phyloP scores from a whole-genome alignment of 2,329 filamentous ascomycete species.

The Bimuria novae-zelandiae region DNA sequence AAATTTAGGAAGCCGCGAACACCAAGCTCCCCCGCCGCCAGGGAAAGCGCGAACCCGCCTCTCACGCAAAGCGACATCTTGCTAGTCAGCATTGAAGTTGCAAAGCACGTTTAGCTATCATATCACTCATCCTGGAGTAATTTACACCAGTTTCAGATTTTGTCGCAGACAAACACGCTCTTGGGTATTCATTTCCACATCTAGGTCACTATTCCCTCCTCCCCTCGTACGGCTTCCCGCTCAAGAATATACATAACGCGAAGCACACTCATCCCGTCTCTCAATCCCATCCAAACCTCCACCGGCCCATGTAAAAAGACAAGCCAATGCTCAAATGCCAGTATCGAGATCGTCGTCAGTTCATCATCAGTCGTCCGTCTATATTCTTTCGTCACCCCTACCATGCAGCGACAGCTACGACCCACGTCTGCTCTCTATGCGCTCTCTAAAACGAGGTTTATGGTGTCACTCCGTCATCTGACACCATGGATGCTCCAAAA shows the following conservation, averaged over 20 bases:
- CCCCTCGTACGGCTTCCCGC: conserved; percentile 18
- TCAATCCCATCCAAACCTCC: background rate
- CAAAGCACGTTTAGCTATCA: too few relatives aligned
- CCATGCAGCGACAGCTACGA: background rate
- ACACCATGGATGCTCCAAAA: conserved; percentile 88
- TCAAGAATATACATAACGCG: background rate
- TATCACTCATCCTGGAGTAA: too few relatives aligned
- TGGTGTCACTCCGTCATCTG: conserved; percentile 22
- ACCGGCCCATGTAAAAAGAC: conserved; percentile 1
- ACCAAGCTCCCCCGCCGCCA: too few relatives aligned
- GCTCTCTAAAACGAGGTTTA: background rate
- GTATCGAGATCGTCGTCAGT: conserved; percentile 2
- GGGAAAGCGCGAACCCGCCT: too few relatives aligned
- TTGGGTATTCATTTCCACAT: background rate
- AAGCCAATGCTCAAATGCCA: conserved; percentile 7
- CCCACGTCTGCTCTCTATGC: conserved; percentile 3
- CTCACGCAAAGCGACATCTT: too few relatives aligned
- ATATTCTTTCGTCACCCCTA: background rate
- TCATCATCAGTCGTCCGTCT: background rate
- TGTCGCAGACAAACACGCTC: background rate
- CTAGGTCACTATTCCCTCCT: conserved; percentile 42
- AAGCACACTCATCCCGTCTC: background rate
- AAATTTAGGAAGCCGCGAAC: too few relatives aligned
- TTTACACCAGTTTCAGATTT: too few relatives aligned
- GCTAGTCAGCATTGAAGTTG: too few relatives aligned